Base-by-base conservation (phyloP, 495 filamentous ascomycete species). In the Thermochaetoides thermophila region DNA sequence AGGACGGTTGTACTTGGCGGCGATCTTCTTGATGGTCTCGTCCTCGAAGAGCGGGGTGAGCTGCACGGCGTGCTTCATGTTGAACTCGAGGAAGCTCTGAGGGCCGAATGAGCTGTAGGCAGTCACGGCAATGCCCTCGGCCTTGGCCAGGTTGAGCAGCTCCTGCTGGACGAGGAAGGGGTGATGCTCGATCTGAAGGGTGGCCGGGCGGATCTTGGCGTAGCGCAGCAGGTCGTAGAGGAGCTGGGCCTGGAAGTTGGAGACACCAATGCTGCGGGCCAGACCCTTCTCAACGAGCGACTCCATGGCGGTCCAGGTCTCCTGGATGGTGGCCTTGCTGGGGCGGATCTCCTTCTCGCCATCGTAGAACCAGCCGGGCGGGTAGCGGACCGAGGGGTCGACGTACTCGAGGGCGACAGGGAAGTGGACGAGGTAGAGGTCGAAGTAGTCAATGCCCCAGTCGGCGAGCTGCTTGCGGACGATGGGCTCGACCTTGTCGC, bases 131-230 rank as follows among this genome's bases (percentile, higher is more conserved):
- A 94, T 80, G 36, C 73, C 75, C 56, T 89, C 62, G 24, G 54
- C 50, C 64, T 81, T 67, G 44, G 73, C 76, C 29, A 82, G 76
- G 44, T 74, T 62, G 36, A 94, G 54, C 27, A 94, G 71, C 20
- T 74, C 69, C 41, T 61, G 60, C 68, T 94, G 86, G 25, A 77
- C 74, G 38, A 94, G 74, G 73, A 85, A 94, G n/a, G 87, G 86
- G 67, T 96, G 87, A 64, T 93, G 87, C 69, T 94, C 86, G 61
- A 96, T 81, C 68, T 96, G 86, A 23, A 94, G 77, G 25, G 78
- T 78, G 13, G 82, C 74, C 9, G 84, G 84, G 22, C 63, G 68
- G 53, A 85, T 70, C 40, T 70, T 73, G 25, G 84, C 83, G 59
- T 91, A 89, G 31, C 81, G 73, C 44, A 93, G 68, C 41, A 93